Percentiles rank a stretch among this genome's conserved stretches.
Evolutionary conservation across 352 stramenopile species (phyloP).

Genomic region (Peronospora belbahrii): DNA sequence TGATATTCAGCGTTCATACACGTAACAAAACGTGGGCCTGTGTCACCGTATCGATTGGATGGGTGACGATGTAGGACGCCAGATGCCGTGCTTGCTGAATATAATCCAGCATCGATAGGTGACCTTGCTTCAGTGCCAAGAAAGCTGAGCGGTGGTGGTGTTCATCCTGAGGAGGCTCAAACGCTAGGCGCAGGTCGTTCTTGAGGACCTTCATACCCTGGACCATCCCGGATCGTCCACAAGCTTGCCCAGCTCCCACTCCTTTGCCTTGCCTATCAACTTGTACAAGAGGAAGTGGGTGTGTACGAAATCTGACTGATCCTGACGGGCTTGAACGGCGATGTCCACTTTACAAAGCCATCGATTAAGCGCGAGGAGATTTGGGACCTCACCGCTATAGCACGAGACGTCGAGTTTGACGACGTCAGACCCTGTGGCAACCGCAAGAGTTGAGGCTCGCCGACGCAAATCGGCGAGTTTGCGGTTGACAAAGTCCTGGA

Average conservation of each 20-base stretch:
- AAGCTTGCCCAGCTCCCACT: slow-evolving; percentile 9
- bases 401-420: slow-evolving; percentile 24
- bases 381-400: slow-evolving; percentile 11
- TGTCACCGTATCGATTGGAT: slow-evolving; percentile 13
- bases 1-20: slow-evolving; percentile 13
- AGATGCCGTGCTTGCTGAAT: slow-evolving; percentile 18
- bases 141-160: background rate
- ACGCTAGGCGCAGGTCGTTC: slow-evolving; percentile 7
- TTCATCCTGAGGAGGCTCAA: slow-evolving; percentile 18
- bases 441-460: background rate
- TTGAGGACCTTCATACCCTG: slow-evolving; percentile 4
- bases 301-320: too few relatives aligned
- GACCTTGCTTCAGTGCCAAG: slow-evolving; percentile 13
- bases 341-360: slow-evolving; percentile 22
- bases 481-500: background rate
- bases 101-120: slow-evolving; percentile 12
- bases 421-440: slow-evolving; percentile 1
- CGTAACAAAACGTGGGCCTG: slow-evolving; percentile 19
- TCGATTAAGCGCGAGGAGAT: slow-evolving; percentile 8
- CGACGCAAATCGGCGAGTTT: background rate
- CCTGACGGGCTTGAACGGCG: slow-evolving; percentile 11
- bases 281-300: too few relatives aligned
- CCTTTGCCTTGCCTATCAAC: slow-evolving; percentile 6
- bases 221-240: slow-evolving; percentile 10
- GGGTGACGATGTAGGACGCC: slow-evolving; percentile 5